These are phyloP conservation scores for Sporisorium exsertum DNA, from an alignment of 1,284 basidiomycete genomes.

Conservation along the genomic window DNA sequence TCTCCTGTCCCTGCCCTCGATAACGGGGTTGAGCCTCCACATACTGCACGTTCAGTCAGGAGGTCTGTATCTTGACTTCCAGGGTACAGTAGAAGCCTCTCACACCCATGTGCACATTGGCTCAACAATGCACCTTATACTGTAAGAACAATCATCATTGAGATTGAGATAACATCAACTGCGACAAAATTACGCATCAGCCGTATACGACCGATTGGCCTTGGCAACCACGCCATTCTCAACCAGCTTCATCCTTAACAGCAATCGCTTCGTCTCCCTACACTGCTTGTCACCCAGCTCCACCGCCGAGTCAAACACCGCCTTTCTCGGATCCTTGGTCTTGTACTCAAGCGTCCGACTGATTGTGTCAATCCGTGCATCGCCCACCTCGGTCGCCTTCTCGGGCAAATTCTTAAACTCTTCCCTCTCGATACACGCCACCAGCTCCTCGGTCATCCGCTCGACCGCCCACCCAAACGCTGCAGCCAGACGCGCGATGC, in stretches of 20 bases:
- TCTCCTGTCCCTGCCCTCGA: too few relatives aligned
- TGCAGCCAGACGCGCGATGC: constrained; percentile 80
- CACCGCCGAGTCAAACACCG: constrained; percentile 79
- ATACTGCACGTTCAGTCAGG: too few relatives aligned
- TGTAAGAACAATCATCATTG: too few relatives aligned
- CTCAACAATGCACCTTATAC: neutral
- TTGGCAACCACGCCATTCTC: constrained; percentile 51
- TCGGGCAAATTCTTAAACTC: constrained; percentile 81
- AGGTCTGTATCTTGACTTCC: neutral
- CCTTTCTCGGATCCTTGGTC: constrained; percentile 79
- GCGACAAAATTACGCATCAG: constrained; percentile 11
- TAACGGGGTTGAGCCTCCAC: too few relatives aligned
- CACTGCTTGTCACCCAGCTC: constrained; percentile 79
- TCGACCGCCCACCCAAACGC: constrained; percentile 84
- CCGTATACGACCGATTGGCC: constrained; percentile 17
- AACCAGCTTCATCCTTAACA: constrained; percentile 81
- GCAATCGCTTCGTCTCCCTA: constrained; percentile 78
- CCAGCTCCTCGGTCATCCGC: constrained; percentile 78
- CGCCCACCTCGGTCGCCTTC: constrained; percentile 82
- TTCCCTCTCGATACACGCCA: constrained; percentile 79
- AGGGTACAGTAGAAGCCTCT: neutral
- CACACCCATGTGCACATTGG: neutral
- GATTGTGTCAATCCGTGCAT: constrained; percentile 74
- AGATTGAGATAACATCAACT: neutral
- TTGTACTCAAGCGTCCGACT: constrained; percentile 79